Percentiles rank a stretch among this genome's conserved stretches.
Evolutionary conservation across 306 rosid species (phyloP).

Genomic region (Fragaria vesca): DNA sequence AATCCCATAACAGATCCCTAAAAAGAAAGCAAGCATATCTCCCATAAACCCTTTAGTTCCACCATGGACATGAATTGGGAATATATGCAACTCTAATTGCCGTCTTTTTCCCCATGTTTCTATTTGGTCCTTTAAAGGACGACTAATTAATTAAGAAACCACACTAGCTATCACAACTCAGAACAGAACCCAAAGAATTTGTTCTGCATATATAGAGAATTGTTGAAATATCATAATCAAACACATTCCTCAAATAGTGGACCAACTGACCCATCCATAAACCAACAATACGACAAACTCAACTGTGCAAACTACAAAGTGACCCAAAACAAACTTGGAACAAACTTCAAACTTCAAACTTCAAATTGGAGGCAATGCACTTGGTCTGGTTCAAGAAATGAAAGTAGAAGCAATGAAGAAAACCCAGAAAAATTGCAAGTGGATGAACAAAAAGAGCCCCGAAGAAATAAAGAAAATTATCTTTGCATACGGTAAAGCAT

Average conservation of each 20-base stretch:
- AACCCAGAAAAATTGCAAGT: not conserved
- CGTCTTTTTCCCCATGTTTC: not conserved
- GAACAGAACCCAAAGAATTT: not conserved
- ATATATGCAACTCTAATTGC: not conserved
- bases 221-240: not conserved
- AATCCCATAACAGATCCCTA: constrained; percentile 13
- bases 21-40: constrained; percentile 8
- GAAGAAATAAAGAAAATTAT: not conserved
- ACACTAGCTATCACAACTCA: not conserved
- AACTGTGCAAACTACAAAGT: not conserved
- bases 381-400: not conserved
- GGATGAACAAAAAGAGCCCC: not conserved
- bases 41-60: not conserved
- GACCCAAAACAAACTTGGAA: not conserved
- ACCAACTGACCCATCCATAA: not conserved
- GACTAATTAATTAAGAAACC: not conserved
- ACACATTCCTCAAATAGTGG: not conserved
- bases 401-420: not conserved
- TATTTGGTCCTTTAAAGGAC: not conserved
- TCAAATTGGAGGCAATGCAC: not conserved
- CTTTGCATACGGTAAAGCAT: not conserved
- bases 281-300: not conserved
- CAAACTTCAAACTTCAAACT: not conserved
- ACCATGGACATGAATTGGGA: not conserved
- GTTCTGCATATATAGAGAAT: not conserved